Evolutionary conservation across 73 alveolate genomes (phyloP).

Genomic region (Tetrahymena malaccensis): DNA sequence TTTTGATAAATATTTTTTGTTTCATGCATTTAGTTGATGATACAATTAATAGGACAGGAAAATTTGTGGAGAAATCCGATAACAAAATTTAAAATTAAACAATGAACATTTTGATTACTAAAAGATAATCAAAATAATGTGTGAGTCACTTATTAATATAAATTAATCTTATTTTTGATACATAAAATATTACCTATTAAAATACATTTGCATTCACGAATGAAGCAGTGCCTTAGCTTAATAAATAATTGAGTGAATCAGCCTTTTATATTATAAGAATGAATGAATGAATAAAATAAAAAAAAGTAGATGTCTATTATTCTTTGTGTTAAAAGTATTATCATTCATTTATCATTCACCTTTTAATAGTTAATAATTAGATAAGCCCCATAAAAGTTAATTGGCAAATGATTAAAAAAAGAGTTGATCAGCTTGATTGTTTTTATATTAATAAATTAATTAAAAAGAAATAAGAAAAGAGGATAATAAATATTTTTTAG

Average conservation of each 20-base stretch:
- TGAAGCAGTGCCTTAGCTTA: background rate
- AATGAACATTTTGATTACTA: background rate
- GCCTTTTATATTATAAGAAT: too few species aligned
- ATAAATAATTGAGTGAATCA: background rate
- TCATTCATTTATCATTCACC: background rate
- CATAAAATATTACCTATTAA: too few species aligned
- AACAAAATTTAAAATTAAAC: background rate
- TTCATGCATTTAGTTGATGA: background rate
- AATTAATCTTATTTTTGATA: background rate
- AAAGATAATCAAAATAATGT: background rate
- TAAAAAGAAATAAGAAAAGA: background rate
- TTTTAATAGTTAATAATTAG: too few species aligned
- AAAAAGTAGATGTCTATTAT: background rate
- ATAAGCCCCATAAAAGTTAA: background rate
- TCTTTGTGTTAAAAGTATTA: too few species aligned
- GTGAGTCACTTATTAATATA: background rate
- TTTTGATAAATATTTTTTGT: background rate
- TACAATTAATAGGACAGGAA: too few species aligned
- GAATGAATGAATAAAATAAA: too few species aligned
- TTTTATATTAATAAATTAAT: background rate
- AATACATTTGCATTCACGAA: background rate
- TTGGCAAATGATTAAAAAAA: too few species aligned
- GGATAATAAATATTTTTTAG: background rate
- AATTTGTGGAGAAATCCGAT: background rate
- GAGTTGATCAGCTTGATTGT: background rate